Base-by-base conservation (phyloP, 495 filamentous ascomycete genomes). In the Clohesyomyces aquaticus region DNA sequence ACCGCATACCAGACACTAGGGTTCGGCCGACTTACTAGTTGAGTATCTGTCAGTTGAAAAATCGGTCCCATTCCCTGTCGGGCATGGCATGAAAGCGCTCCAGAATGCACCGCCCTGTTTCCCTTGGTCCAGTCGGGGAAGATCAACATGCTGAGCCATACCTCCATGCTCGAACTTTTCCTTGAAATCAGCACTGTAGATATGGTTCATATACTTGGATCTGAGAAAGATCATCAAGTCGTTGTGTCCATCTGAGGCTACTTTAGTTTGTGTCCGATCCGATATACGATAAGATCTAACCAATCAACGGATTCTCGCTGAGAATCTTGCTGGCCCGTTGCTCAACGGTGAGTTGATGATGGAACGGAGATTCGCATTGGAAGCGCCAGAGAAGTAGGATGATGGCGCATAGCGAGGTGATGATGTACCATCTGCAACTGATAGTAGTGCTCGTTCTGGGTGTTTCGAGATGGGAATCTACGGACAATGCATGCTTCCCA, bases 51-150 rank as follows among this genome's bases (percentile, higher is more conserved):
- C 81, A 68, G 91, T 83, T 0, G 87, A 88, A 65, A 89, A 92
- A 73, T 96, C 85, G 0, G 75, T 78, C 43, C 83, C 80, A 60
- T 92, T 82, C n/a, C 71, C 70, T 23, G 25, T 18, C 0, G 93
- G 91, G 72, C 93, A 98, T 0, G 81, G 82, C 22, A 89, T 83
- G 69, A 81, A 98, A 18, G 92, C 91, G 74, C 88, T 93, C 94
- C 94, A 98, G 73, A 98, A 97, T 8, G 89, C 86, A 25, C 93
- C 89, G 57, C 87, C 87, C 48, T 84, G 80, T 55, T 79, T 76
- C 1, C 88, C 87, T 21, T 76, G 62, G 32, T 80, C 78, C 22
- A 88, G 76, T 22, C 84, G 78, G 0, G 90, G 88, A 8, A 96
- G 73, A 73, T 98, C 93, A 41, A 95, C 88, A 67, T 98, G 91